Conservation (phyloP, 331 rosid species). For the Telfairia occidentalis region DNA sequence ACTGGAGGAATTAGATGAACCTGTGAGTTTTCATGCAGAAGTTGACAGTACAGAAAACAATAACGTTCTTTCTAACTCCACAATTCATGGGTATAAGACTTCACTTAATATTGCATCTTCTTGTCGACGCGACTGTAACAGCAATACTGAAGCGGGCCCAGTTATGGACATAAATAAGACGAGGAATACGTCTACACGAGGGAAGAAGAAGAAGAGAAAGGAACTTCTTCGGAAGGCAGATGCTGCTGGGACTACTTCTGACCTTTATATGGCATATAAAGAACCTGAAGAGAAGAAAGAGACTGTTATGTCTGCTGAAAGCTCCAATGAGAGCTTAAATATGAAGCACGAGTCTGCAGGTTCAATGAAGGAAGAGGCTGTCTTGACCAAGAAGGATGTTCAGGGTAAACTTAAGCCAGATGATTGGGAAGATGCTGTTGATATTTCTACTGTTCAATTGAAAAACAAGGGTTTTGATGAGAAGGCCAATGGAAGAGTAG, state of each 20-base stretch:
- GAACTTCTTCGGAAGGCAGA: conserved; percentile 72
- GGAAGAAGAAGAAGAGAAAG: conserved; percentile 47
- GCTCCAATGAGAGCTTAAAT: conserved; percentile 14
- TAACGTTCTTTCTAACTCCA: conserved; percentile 9
- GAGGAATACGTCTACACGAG: conserved; percentile 23
- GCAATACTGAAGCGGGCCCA: background rate
- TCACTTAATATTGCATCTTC: conserved; percentile 12
- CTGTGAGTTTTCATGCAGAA: conserved; percentile 21
- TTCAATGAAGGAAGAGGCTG: conserved; percentile 25
- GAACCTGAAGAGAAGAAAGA: conserved; percentile 73
- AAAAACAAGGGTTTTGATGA: conserved; percentile 18
- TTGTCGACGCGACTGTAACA: conserved; percentile 6
- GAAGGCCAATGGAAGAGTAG: background rate
- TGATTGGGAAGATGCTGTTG: conserved; percentile 94
- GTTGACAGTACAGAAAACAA: conserved; percentile 11
- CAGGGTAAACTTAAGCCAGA: conserved; percentile 52
- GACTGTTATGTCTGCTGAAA: conserved; percentile 15
- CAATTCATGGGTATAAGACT: conserved; percentile 8
- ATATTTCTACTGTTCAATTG: conserved; percentile 48
- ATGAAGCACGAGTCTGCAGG: conserved; percentile 29
- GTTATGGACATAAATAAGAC: conserved; percentile 34
- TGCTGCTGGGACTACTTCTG: conserved; percentile 73
- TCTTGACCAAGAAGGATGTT: conserved; percentile 10
- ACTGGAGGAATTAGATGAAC: conserved; percentile 20
- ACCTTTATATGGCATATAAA: conserved; percentile 85